Evolutionary conservation across 225 moss, liverwort and hornwort species (phyloP).

Genomic region (Pseudisothecium myosuroides): DNA sequence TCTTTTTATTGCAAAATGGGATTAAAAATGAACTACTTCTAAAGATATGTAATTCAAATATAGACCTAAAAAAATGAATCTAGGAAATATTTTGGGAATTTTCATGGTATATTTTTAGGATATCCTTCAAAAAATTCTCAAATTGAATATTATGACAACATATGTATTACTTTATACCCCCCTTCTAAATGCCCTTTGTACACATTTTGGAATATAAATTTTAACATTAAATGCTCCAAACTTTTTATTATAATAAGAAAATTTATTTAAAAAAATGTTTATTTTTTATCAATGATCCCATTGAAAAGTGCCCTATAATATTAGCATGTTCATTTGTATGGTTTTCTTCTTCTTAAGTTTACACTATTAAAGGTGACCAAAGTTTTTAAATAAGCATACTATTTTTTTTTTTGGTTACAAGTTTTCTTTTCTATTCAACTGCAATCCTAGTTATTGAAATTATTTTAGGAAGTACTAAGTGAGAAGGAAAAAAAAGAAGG

Average conservation of each 20-base stretch:
- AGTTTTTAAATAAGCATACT: not conserved
- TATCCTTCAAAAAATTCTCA: not conserved
- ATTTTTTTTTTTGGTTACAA: no score
- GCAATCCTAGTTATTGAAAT: not conserved
- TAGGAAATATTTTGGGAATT: not conserved
- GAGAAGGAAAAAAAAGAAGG: not conserved
- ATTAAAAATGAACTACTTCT: no score
- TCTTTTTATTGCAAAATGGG: no score
- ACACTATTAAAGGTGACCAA: not conserved
- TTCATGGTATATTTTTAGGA: not conserved
- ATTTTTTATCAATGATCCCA: not conserved
- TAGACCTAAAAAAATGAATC: not conserved
- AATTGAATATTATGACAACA: not conserved
- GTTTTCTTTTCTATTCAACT: not conserved
- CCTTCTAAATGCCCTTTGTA: not conserved
- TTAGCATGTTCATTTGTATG: not conserved
- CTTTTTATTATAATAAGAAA: no score
- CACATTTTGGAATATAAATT: not conserved
- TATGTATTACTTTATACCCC: no score
- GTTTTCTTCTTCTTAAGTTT: not conserved
- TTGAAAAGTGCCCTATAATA: no score
- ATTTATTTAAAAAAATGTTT: no score
- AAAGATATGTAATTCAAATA: no score
- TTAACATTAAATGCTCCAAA: not conserved
- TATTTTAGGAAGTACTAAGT: accelerated